Conservation (phyloP, 169 alveolate genomes). For the Plasmodium coatneyi region DNA sequence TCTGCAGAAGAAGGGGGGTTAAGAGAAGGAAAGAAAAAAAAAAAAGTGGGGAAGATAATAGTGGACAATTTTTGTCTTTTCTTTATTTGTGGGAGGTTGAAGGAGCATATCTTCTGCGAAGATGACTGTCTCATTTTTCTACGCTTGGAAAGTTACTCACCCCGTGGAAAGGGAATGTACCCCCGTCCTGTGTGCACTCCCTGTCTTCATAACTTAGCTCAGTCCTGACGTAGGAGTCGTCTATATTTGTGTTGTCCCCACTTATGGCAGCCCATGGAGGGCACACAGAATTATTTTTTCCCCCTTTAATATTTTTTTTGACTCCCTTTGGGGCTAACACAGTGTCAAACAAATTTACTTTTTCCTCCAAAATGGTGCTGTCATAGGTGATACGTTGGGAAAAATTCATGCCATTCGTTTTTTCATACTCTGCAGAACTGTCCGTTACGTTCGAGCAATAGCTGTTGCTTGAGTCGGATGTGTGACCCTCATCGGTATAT, state of each 20-base stretch:
- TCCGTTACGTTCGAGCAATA: slow-evolving; percentile 37
- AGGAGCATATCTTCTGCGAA: neutral
- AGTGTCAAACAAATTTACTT: slow-evolving; percentile 12
- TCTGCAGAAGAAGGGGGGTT: neutral
- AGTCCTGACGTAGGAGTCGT: neutral
- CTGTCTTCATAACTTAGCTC: neutral
- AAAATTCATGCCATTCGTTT: slow-evolving; percentile 28
- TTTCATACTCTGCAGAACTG: slow-evolving; percentile 13
- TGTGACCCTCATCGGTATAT: neutral
- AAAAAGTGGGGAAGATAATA: neutral
- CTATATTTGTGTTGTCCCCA: neutral
- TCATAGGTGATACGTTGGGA: slow-evolving; percentile 67
- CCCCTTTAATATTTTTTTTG: neutral
- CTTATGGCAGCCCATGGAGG: neutral
- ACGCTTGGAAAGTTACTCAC: neutral
- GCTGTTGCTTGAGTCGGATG: slow-evolving; percentile 14
- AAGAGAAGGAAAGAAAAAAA: neutral
- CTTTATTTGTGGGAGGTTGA: neutral
- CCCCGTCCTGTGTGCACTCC: neutral
- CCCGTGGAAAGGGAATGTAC: neutral
- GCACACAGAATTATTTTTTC: neutral
- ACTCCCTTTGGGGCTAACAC: neutral
- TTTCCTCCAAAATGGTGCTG: neutral
- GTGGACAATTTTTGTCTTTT: neutral
- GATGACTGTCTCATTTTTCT: neutral